phyloP scores from a whole-genome alignment of 2,329 filamentous ascomycete genomes.

The Pseudogymnoascus sp. region DNA sequence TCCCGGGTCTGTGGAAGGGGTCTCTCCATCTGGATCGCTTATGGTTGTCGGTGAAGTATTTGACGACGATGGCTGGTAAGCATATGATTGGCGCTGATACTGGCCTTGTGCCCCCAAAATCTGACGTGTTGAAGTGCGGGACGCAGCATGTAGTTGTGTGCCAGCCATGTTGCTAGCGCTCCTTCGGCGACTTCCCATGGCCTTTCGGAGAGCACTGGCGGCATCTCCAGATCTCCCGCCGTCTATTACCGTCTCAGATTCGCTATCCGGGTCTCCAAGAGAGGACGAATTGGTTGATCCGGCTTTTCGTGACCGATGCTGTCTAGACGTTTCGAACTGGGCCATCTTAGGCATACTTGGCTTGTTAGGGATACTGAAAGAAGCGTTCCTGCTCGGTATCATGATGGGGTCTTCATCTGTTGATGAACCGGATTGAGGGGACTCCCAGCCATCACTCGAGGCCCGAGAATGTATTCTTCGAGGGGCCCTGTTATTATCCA shows the following conservation, averaged over 20 bases:
- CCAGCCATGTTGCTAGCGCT: neutral
- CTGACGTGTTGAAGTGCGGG: neutral
- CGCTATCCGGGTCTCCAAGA: constrained; percentile 34
- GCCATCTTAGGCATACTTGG: constrained; percentile 20
- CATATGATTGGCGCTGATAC: neutral
- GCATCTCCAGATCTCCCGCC: constrained; percentile 47
- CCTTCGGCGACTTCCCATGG: constrained; percentile 31
- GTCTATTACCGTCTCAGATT: constrained; percentile 51
- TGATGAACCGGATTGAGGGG: constrained; percentile 45
- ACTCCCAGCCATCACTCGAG: constrained; percentile 35
- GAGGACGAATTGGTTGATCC: constrained; percentile 21
- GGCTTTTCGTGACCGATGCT: constrained; percentile 16
- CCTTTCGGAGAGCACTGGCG: constrained; percentile 51
- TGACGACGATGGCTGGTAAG: constrained; percentile 15
- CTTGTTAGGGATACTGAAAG: constrained; percentile 36
- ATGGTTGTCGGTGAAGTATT: constrained; percentile 47
- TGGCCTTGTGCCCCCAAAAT: neutral
- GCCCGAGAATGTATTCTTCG: constrained; percentile 6
- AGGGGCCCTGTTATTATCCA: constrained; percentile 19
- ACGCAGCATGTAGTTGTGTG: neutral
- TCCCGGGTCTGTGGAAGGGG: constrained; percentile 34
- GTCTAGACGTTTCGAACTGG: constrained; percentile 22
- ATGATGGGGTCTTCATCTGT: constrained; percentile 59
- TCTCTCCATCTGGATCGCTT: constrained; percentile 42
- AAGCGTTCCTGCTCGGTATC: constrained; percentile 53